Evolutionary conservation across 2,329 filamentous ascomycete species (phyloP), one percentile per base, ranked within the genome.

Genomic region (Rhinocladiella similis): DNA sequence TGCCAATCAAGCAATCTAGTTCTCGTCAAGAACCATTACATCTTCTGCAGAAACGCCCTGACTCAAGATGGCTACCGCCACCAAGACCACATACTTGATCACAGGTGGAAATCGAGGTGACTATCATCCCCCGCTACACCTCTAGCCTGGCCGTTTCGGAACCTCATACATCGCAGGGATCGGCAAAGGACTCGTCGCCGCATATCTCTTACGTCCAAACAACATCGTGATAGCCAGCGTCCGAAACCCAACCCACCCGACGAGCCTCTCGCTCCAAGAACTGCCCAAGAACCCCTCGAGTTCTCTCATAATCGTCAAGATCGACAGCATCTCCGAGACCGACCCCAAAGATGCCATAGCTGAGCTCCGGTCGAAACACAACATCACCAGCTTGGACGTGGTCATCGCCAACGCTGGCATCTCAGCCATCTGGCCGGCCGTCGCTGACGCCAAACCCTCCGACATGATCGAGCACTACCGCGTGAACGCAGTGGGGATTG

Each of bases 331-430:
- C 3, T 66, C 69, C 9, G 66, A 69, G 19, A 50, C 63, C 3
- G 70, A 72, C 51, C 61, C 74, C 7, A 64, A 59, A 18, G 59
- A 61, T 12, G 70, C 71, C 1, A 64, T 72, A 3, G 47, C 66
- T 20, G 56, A 65, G 4, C 65, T 75, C 1, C 58, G 67, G 2
- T 49, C 42, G 5, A 20, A 35, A 9, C 18, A 55, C 33, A 68
- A 68, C 6, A 72, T 80, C 57, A 63, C 66, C 3, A 65, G 70
- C 13, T 66, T 81, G 1, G 78, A 81, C 57, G 66, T 79, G 6
- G 73, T 82, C 4, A 74, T 82, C 53, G 75, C 79, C 42, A 82
- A 82, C 62, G 79, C 80, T 0, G 80, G 73, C 22, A 73, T 78
- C 10, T 65, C 64, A 3, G 65, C 67, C 2, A 42, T 58, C 9